phyloP scores from a whole-genome alignment of 352 stramenopile genomes.

The Vaucheria bursata region DNA sequence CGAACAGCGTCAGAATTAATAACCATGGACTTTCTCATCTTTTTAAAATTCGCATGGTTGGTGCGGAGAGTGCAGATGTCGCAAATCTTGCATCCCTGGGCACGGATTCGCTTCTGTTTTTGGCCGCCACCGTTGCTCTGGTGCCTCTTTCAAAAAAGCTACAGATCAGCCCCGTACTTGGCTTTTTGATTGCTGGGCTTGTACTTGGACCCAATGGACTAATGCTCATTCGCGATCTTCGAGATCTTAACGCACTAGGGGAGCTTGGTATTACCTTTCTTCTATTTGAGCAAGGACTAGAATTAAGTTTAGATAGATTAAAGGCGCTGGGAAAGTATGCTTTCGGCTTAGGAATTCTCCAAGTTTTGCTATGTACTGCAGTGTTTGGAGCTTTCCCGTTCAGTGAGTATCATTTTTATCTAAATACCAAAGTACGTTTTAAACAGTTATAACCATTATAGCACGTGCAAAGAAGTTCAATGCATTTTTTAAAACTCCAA shows the following conservation, averaged over 20 bases:
- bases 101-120: slow-evolving; percentile 53
- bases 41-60: too few relatives aligned
- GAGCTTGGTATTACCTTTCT: slow-evolving; percentile 66
- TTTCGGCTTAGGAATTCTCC: slow-evolving; percentile 46
- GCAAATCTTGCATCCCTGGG: slow-evolving; percentile 22
- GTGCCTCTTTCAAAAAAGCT: slow-evolving; percentile 51
- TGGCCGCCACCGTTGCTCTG: slow-evolving; percentile 55
- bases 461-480: too few relatives aligned
- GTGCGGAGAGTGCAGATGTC: too few relatives aligned
- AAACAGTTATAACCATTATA: too few relatives aligned
- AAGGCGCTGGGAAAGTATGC: slow-evolving; percentile 52
- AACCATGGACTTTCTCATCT: too few relatives aligned
- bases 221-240: slow-evolving; percentile 56
- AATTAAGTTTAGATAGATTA: slow-evolving; percentile 56
- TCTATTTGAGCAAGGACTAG: slow-evolving; percentile 62
- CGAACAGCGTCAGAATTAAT: too few relatives aligned
- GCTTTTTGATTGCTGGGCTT: slow-evolving; percentile 55
- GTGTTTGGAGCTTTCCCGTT: slow-evolving; percentile 49
- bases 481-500: too few relatives aligned
- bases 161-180: slow-evolving; percentile 56
- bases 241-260: slow-evolving; percentile 56
- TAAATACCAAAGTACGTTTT: too few relatives aligned
- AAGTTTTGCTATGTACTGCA: slow-evolving; percentile 47
- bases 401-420: neutral
- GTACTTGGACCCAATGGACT: slow-evolving; percentile 55